Evolutionary conservation across 805 yeast species (phyloP).

Genomic region (Metschnikowia orientalis): DNA sequence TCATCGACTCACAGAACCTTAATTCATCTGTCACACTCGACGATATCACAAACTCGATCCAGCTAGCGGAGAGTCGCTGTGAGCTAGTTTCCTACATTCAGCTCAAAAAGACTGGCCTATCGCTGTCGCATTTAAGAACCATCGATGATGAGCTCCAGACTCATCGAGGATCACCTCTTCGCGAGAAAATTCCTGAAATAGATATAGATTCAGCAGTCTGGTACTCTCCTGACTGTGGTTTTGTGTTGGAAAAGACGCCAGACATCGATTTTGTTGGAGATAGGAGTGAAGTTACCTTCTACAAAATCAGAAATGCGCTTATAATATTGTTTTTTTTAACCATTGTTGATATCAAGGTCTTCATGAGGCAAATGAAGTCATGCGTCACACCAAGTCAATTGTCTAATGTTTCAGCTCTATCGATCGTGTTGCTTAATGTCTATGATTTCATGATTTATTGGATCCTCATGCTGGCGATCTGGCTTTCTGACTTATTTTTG

Average conservation of each 20-base stretch:
- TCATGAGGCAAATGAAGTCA: conserved; percentile 64
- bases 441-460: conserved; percentile 72
- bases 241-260: conserved; percentile 34
- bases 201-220: conserved; percentile 52
- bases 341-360: conserved; percentile 47
- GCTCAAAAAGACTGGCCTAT: conserved; percentile 54
- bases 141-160: conserved; percentile 68
- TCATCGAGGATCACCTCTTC: conserved; percentile 79
- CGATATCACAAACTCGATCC: conserved; percentile 32
- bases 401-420: conserved; percentile 53
- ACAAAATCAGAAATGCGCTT: conserved; percentile 39
- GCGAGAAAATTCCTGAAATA: conserved; percentile 49
- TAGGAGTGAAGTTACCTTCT: conserved; percentile 46
- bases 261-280: conserved; percentile 42
- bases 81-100: conserved; percentile 71
- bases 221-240: conserved; percentile 89
- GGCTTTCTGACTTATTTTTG: conserved; percentile 52
- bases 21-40: conserved; percentile 37
- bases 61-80: conserved; percentile 44
- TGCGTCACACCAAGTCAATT: conserved; percentile 78
- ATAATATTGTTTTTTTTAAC: conserved; percentile 44
- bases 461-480: conserved; percentile 51
- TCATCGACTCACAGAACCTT: conserved; percentile 40
- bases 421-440: conserved; percentile 58
- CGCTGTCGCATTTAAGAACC: conserved; percentile 47